Conservation (phyloP, 164 flowering plant species). For the Brasenia schreberi region DNA sequence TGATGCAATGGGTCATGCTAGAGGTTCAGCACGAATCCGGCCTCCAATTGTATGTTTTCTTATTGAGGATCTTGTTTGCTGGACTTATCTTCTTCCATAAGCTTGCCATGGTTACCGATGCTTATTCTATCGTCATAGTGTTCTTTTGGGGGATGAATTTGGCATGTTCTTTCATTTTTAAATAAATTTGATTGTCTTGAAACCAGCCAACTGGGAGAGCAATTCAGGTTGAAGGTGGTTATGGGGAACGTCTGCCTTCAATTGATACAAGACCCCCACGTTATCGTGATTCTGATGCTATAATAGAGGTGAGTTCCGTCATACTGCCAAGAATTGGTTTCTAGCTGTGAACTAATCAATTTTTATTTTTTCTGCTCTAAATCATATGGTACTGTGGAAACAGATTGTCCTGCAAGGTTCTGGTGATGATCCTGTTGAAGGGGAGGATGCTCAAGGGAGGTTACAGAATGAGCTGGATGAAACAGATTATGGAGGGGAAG, state of each 20-base stretch:
- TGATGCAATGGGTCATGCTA: conserved; percentile 32
- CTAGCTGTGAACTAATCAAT: neutral
- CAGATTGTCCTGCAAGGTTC: conserved; percentile 77
- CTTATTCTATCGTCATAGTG: neutral
- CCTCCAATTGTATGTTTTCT: conserved; percentile 53
- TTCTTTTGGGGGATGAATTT: neutral
- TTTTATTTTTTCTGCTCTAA: too few species aligned
- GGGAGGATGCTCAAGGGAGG: conserved; percentile 30
- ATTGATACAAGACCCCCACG: conserved; percentile 42
- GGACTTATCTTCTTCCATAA: conserved; percentile 1
- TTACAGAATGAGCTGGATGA: conserved; percentile 23
- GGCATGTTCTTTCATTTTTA: neutral
- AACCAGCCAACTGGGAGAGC: conserved; percentile 89
- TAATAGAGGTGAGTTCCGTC: conserved; percentile 59
- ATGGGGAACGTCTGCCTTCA: conserved; percentile 49
- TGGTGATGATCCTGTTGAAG: conserved; percentile 40
- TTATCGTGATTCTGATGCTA: conserved; percentile 60
- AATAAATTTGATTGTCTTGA: conserved; percentile 3
- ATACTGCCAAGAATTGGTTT: neutral
- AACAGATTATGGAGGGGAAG: conserved; percentile 25
- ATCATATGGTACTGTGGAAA: conserved; percentile 2
- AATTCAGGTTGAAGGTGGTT: conserved; percentile 46
- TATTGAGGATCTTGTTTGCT: neutral
- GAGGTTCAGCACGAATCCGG: conserved; percentile 45
- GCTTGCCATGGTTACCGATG: neutral